phyloP scores from a whole-genome alignment of 1,284 basidiomycete species.

The Pseudozyma sp. region DNA sequence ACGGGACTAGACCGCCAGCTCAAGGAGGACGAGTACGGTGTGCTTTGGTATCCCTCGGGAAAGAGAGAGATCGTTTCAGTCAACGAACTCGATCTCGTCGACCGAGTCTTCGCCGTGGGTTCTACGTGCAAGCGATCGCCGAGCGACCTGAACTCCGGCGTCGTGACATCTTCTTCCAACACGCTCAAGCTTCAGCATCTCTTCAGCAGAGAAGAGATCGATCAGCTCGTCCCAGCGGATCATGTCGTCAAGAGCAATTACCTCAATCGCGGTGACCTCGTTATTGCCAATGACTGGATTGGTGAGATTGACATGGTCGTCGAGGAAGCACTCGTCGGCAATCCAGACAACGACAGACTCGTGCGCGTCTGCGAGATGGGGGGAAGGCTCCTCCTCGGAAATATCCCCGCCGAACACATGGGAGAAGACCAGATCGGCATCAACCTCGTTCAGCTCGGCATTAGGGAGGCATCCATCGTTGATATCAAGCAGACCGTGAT shows the following conservation, averaged over 20 bases:
- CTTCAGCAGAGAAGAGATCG: constrained; percentile 76
- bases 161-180: constrained; percentile 77
- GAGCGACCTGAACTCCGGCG: constrained; percentile 80
- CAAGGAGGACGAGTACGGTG: constrained; percentile 81
- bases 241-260: constrained; percentile 71
- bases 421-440: constrained; percentile 68
- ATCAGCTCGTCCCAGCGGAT: constrained; percentile 76
- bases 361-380: constrained; percentile 42
- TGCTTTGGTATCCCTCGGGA: constrained; percentile 76
- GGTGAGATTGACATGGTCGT: constrained; percentile 80
- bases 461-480: constrained; percentile 70
- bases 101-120: constrained; percentile 81
- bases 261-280: constrained; percentile 71
- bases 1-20: constrained; percentile 77
- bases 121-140: constrained; percentile 85
- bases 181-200: constrained; percentile 80
- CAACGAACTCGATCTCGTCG: constrained; percentile 78
- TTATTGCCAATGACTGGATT: constrained; percentile 83
- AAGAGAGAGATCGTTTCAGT: constrained; percentile 73
- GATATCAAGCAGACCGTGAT: constrained; percentile 82
- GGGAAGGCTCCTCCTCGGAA: constrained; percentile 29
- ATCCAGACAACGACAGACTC: constrained; percentile 70
- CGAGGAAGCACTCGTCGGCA: constrained; percentile 80
- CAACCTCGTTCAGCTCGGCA: constrained; percentile 69
- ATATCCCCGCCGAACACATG: constrained; percentile 43